Base-by-base conservation (phyloP, 345 rosid species). In the Raphanus raphanistrum region DNA sequence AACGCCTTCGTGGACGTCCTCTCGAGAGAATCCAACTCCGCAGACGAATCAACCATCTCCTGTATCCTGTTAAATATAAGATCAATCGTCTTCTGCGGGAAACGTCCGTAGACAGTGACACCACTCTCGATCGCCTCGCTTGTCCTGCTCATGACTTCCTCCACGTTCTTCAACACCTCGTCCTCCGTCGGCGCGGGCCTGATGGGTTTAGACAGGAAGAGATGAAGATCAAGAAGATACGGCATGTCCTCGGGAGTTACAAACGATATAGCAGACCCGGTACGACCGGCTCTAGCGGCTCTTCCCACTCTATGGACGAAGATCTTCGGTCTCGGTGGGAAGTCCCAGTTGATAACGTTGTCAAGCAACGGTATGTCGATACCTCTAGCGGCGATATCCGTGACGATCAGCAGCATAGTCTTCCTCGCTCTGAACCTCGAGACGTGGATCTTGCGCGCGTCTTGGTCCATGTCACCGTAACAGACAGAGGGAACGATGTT, bases 381-480 rank as follows among this genome's bases (percentile, higher is more conserved):
- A 26, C 99, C 99, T 78, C 99, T 90, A 66, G 99, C 98, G 8
- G 99, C 98, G 75, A 95, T 86, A 84, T 95, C 99, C 2, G 97
- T 95, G 71, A 95, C 99, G 80, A 95, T 84, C 80, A 95, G 81
- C 83, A 92, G 33, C 99, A 86, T 92, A 27, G 97, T 90, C 85
- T 84, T 95, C 71, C 91, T 86, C 8, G 93, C 83, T 83, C 99
- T 87, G 70, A 95, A 95, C 89, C 88, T 88, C 1, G 99, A 88
- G 64, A 95, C 73, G 32, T 91, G 90, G 74, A 92, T 95, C 85
- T 92, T 92, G 25, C 97, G 93, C 36, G 99, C 99, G 77, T 92
- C 99, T 82, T 86, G 96, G 80, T 92, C 99, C 99, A 95, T 95
- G 75, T 92, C 99, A 79, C 99, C 98, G 72, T 95, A 95, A 76